Evolutionary conservation across 768 basidiomycete species (phyloP), one percentile per base, ranked within the genome.

Genomic region (Daedaleopsis sinensis): DNA sequence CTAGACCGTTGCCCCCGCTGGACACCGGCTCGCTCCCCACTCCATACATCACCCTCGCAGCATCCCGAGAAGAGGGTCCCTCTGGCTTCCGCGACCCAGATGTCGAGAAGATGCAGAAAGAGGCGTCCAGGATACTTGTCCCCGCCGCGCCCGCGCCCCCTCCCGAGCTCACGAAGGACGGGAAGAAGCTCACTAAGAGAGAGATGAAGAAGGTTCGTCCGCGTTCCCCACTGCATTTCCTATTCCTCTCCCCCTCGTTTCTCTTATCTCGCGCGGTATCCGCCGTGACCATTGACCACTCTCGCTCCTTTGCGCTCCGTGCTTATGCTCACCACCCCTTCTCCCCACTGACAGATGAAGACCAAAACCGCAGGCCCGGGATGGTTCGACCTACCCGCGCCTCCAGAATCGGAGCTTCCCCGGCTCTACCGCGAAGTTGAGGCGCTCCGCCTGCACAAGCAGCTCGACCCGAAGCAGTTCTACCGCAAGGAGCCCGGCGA

Each of bases 391-490:
- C 81, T 96, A 57, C 92, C 94, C 19, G 88, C 90, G 18, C 93
- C 94, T 21, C 74, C 84, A 15, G 90, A 91, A 67, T 85, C 89
- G 13, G 92, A 94, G 62, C 78, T 93, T 16, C 91, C 93, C 38
- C 82, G 86, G 39, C 74, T 95, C 43, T 77, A 94, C 68, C 89
- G 90, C 54, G 94, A 97, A 77, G 89, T 94, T 12, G 91, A 96
- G 71, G 90, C 95, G 0, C 78, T 96, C 58, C 88, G 93, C 35
- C 77, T 97, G 50, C 85, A 89, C 52, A 94, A 94, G 70, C 89
- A 93, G 59, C 82, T 97, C 19, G 95, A 97, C 68, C 94, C 94
- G 18, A 97, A 96, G 72, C 84, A 92, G 21, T 96, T 96, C 76
- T 93, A 95, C 76, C 80, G 86, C 63, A 94, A 92, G 72, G 91